Conservation (phyloP, 306 rosid species). For the Acacia crassicarpa region DNA sequence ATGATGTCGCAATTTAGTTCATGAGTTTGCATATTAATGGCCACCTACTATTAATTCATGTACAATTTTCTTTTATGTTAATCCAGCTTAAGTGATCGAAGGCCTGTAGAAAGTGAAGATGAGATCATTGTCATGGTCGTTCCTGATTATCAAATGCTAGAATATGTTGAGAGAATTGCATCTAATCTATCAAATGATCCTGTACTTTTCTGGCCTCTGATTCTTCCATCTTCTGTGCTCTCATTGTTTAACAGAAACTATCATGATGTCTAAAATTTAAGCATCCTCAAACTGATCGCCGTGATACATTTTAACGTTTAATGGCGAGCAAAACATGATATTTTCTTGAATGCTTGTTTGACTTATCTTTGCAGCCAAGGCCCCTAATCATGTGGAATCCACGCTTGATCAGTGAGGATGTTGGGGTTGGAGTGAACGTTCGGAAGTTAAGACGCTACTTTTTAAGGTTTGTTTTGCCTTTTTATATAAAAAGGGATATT, state of each 20-base stretch:
- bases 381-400: slow-evolving; percentile 99
- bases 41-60: slow-evolving; percentile 12
- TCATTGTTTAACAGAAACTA: slow-evolving; percentile 12
- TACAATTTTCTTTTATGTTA: slow-evolving; percentile 17
- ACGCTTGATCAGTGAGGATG: slow-evolving; percentile 85
- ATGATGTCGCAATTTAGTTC: slow-evolving; percentile 8
- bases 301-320: slow-evolving; percentile 1
- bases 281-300: slow-evolving; percentile 18
- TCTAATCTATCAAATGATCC: slow-evolving; percentile 81
- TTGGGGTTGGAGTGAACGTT: slow-evolving; percentile 92
- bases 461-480: slow-evolving; percentile 51
- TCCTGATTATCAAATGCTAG: slow-evolving; percentile 97
- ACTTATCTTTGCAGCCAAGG: slow-evolving; percentile 60
- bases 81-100: slow-evolving; percentile 88
- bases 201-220: slow-evolving; percentile 41
- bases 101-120: slow-evolving; percentile 77
- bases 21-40: background rate
- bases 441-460: slow-evolving; percentile 82
- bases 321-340: slow-evolving; percentile 6
- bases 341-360: slow-evolving; percentile 14
- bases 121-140: slow-evolving; percentile 94
- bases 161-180: slow-evolving; percentile 81
- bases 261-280: slow-evolving; percentile 28
- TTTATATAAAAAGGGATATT: background rate
- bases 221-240: slow-evolving; percentile 18